phyloP scores from a whole-genome alignment of 495 filamentous ascomycete genomes.

The Tuber borchii region DNA sequence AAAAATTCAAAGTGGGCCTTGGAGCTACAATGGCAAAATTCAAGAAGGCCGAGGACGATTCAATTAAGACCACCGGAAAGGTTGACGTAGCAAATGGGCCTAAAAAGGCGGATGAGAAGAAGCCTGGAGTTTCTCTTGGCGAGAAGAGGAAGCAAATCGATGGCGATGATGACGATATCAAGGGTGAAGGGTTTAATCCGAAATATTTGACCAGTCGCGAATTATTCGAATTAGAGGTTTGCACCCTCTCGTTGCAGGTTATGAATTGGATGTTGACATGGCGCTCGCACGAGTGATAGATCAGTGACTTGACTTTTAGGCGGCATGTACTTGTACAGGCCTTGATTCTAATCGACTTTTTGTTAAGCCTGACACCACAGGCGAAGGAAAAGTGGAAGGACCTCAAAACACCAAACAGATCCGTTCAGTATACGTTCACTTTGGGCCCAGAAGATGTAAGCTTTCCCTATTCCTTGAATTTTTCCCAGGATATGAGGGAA shows the following conservation, averaged over 20 bases:
- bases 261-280: conserved; percentile 9
- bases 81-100: conserved; percentile 40
- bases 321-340: conserved; percentile 90
- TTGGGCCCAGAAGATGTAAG: conserved; percentile 75
- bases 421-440: conserved; percentile 71
- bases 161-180: conserved; percentile 52
- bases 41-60: conserved; percentile 65
- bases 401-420: conserved; percentile 63
- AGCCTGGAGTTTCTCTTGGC: conserved; percentile 47
- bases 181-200: conserved; percentile 79
- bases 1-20: conserved; percentile 69
- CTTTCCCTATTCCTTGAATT: conserved; percentile 19
- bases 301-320: conserved; percentile 88
- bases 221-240: conserved; percentile 87
- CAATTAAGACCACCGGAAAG: conserved; percentile 33
- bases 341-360: conserved; percentile 86
- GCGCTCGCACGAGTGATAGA: conserved; percentile 45
- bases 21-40: conserved; percentile 75
- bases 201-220: conserved; percentile 94
- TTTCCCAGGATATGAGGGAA: conserved; percentile 10
- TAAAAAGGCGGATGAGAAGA: conserved; percentile 55
- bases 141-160: conserved; percentile 69
- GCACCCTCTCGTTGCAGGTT: conserved; percentile 5
- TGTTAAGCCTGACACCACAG: conserved; percentile 76
- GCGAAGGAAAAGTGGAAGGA: conserved; percentile 69